Conservation (phyloP, 2,329 filamentous ascomycete species). For the Alternaria arbusti region DNA sequence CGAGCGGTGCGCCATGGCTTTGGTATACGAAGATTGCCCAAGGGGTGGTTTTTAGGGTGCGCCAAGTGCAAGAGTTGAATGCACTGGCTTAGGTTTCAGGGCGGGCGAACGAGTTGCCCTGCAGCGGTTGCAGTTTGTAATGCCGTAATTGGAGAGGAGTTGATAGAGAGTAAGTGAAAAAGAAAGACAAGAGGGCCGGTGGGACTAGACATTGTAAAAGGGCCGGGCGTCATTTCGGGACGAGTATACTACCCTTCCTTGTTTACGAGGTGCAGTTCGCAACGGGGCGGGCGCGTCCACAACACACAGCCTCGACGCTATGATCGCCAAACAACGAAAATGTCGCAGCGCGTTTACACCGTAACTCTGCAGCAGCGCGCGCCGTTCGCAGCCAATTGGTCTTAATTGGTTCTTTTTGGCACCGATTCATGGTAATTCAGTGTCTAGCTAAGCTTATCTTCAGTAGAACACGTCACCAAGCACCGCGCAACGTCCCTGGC, state of each 20-base stretch:
- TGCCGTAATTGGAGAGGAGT: conserved; percentile 1
- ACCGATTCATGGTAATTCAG: neutral
- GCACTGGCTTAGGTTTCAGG: conserved; percentile 17
- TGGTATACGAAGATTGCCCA: neutral
- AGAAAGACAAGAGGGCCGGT: conserved; percentile 6
- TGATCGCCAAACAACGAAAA: conserved; percentile 10
- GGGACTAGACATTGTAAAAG: conserved; percentile 10
- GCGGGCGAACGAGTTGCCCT: conserved; percentile 13
- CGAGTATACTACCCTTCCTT: conserved; percentile 18
- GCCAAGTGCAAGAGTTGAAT: conserved; percentile 11
- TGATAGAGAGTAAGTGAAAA: conserved; percentile 2
- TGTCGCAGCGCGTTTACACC: conserved; percentile 11
- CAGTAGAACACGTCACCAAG: conserved; percentile 34
- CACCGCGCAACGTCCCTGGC: conserved; percentile 18
- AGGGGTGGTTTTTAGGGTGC: conserved; percentile 2
- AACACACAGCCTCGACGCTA: conserved; percentile 10
- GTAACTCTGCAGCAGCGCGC: conserved; percentile 2
- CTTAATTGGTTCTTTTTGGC: neutral
- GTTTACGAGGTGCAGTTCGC: conserved; percentile 24
- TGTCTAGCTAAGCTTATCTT: conserved; percentile 10
- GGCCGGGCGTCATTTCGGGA: conserved; percentile 25
- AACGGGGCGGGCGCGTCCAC: neutral
- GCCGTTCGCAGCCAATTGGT: neutral
- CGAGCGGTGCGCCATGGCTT: conserved; percentile 25
- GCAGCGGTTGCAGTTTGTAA: conserved; percentile 12